phyloP scores from a whole-genome alignment of 768 basidiomycete species.

The Chalciporus piperatus region DNA sequence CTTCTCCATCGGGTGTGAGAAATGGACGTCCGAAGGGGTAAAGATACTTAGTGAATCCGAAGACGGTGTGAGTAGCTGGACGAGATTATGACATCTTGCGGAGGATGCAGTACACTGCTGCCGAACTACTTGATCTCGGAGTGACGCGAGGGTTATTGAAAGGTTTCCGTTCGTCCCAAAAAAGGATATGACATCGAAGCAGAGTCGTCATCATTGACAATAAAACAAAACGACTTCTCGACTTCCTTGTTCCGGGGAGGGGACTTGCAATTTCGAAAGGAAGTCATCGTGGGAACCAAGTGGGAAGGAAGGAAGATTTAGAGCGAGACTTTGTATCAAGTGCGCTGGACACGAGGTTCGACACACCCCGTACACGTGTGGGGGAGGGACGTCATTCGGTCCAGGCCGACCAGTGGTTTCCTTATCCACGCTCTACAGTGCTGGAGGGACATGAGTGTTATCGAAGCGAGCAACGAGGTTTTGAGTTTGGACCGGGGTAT shows the following conservation, averaged over 20 bases:
- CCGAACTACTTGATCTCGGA: conserved; percentile 3
- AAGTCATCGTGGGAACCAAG: conserved; percentile 11
- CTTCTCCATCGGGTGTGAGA: not conserved
- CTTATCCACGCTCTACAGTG: not conserved
- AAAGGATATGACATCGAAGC: conserved; percentile 2
- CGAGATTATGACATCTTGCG: no score
- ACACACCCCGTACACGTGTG: conserved; percentile 16
- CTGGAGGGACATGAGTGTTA: not conserved
- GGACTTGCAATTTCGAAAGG: not conserved
- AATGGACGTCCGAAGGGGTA: not conserved
- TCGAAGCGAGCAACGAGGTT: not conserved
- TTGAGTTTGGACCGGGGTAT: conserved; percentile 1
- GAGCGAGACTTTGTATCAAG: not conserved
- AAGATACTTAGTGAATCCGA: no score
- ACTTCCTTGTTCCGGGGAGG: conserved; percentile 18
- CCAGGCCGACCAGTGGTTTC: no score
- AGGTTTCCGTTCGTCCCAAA: conserved; percentile 6
- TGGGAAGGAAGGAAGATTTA: conserved; percentile 2
- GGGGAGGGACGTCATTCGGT: not conserved
- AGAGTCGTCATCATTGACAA: conserved; percentile 11
- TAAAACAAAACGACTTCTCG: conserved; percentile 16
- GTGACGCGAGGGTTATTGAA: not conserved
- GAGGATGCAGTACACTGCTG: no score
- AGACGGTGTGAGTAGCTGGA: no score
- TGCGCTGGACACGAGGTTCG: conserved; percentile 16